phyloP scores from a whole-genome alignment of 2,329 filamentous ascomycete genomes.

The Alternaria atra region DNA sequence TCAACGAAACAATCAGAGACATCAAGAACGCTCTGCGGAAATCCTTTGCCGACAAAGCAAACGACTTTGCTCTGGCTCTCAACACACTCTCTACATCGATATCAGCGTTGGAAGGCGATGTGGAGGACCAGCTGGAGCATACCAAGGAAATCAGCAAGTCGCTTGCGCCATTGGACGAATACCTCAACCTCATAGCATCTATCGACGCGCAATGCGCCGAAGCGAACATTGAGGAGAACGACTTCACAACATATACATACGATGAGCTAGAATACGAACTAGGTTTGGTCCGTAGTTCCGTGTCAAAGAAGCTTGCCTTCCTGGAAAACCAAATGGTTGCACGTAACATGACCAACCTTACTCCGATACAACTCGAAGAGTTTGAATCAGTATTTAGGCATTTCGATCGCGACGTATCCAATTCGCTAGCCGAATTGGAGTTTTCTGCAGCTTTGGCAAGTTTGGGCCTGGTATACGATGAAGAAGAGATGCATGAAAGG shows the following conservation, averaged over 20 bases:
- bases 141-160: slow-evolving; percentile 86
- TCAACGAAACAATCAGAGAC: slow-evolving; percentile 98
- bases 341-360: slow-evolving; percentile 97
- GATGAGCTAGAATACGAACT: slow-evolving; percentile 96
- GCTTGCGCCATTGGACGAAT: slow-evolving; percentile 87
- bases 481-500: slow-evolving; percentile 97
- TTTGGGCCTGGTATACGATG: slow-evolving; percentile 92
- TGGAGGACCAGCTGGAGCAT: slow-evolving; percentile 92
- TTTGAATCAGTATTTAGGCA: slow-evolving; percentile 98
- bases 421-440: slow-evolving; percentile 89
- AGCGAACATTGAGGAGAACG: slow-evolving; percentile 98
- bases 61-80: slow-evolving; percentile 93
- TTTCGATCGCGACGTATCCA: slow-evolving; percentile 92
- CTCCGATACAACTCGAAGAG: slow-evolving; percentile 96
- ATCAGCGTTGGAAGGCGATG: slow-evolving; percentile 94
- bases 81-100: slow-evolving; percentile 96
- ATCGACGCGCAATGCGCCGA: slow-evolving; percentile 91
- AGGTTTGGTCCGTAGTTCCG: slow-evolving; percentile 86
- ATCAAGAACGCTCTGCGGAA: slow-evolving; percentile 95
- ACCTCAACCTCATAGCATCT: slow-evolving; percentile 84
- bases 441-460: slow-evolving; percentile 97
- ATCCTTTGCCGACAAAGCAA: slow-evolving; percentile 96
- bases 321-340: slow-evolving; percentile 98
- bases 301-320: slow-evolving; percentile 96
- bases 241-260: slow-evolving; percentile 99